Evolutionary conservation across 768 basidiomycete genomes (phyloP), one percentile per base, ranked within the genome.

Genomic region (Macrocybe gigantea): DNA sequence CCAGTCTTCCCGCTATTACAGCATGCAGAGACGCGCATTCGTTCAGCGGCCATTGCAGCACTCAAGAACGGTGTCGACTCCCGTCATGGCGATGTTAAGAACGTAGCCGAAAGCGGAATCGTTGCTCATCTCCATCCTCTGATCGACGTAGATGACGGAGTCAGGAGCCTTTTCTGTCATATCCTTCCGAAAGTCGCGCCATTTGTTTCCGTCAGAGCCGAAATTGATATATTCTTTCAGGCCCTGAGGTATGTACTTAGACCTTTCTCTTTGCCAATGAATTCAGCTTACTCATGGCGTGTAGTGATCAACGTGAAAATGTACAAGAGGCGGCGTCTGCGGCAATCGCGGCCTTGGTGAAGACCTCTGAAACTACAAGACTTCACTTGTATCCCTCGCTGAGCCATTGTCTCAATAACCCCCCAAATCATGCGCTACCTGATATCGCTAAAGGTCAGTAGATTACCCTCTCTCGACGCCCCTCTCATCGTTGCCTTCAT

Each of bases 111-210:
- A 22, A 36, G 49, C 29, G 44, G 49, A 14, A 42, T 51, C 31
- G 41, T 57, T 15, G 47, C 48, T 31, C 38, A 50, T 13, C 56
- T 57, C 12, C 44, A 53, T 45, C 34, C 49, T 13, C 12, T 38
- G 7, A 53, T 47, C 10, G 49, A 50, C 34, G 40, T 33, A 22
- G 54, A 53, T 42, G 52, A 53, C 29, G 38, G 9, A n/a, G 36
- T 57, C 38, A 51, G 54, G 13, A 54, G 53, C 30, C 38, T 57
- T 33, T 53, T 48, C 54, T 53, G 56, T 47, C 46, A 52, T 39
- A 36, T 57, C 12, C 33, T 55, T 31, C 54, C 56, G 12, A 55
- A 51, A 44, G 48, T 45, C 34, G 54, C 56, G 13, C 49, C 56
- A 34, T 55, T 53, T 44, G 37, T 57, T 44, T 42, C 50, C 14